phyloP scores from a whole-genome alignment of 139 green algal genomes.

The Gonium pectorale region DNA sequence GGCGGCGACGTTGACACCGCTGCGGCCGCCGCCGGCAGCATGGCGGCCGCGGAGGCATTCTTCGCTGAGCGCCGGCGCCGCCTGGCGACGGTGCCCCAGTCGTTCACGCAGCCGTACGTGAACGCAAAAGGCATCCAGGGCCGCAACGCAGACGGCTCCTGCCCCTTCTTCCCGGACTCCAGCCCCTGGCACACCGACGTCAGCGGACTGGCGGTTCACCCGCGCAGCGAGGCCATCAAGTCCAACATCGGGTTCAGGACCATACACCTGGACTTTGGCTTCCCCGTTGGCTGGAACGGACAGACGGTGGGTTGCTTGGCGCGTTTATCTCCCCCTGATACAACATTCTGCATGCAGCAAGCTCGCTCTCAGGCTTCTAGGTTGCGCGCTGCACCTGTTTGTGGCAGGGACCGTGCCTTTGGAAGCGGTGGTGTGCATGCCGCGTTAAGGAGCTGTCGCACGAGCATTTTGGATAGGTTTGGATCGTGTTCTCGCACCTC shows the following conservation, averaged over 20 bases:
- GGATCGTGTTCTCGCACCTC: no score
- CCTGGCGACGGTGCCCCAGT: background rate
- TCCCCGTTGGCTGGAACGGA: no score
- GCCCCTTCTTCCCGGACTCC: conserved; percentile 20
- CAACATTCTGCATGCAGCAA: no score
- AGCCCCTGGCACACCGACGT: conserved; percentile 38
- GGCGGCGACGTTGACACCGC: no score
- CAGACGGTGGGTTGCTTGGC: no score
- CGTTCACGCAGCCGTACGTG: conserved; percentile 10
- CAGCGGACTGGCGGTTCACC: conserved; percentile 21
- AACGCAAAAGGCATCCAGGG: background rate
- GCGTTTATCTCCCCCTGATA: no score
- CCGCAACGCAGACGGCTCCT: conserved; percentile 51
- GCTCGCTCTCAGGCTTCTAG: no score
- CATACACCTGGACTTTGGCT: conserved; percentile 30
- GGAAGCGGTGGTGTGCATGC: no score
- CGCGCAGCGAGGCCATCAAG: conserved; percentile 45
- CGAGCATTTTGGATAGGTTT: no score
- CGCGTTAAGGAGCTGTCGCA: no score
- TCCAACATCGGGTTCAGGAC: conserved; percentile 19
- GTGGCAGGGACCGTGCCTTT: no score
- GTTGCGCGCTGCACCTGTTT: no score
- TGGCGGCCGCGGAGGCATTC: background rate
- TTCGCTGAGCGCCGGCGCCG: background rate
- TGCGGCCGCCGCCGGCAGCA: background rate